A percentile compares a stretch with the other conserved stretches of the same genome.
These are phyloP conservation scores for Thalassiosira gravida DNA, from an alignment of 352 stramenopile genomes.

Conservation along the genomic window DNA sequence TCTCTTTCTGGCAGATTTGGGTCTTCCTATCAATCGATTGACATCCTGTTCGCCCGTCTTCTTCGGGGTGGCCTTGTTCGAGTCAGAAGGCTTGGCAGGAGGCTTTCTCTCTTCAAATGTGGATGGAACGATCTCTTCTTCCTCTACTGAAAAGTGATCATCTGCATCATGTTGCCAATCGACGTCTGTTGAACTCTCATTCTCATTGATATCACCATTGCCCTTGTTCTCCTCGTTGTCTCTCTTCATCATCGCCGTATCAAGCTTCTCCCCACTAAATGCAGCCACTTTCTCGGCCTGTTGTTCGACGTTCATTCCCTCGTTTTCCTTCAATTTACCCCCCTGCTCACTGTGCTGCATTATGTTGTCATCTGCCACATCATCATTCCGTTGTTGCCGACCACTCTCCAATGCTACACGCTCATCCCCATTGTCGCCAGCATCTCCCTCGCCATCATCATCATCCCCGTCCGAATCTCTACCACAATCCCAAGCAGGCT, in stretches of 20 bases:
- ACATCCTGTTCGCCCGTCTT: neutral
- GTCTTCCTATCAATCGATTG: neutral
- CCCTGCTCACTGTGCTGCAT: neutral
- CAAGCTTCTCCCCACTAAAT: neutral
- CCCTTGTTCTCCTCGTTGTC: neutral
- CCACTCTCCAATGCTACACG: neutral
- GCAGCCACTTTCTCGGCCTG: neutral
- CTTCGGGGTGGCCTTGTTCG: neutral
- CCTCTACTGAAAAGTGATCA: too few species aligned
- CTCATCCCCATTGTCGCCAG: neutral
- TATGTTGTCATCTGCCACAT: slow-evolving; percentile 19
- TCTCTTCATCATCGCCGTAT: neutral
- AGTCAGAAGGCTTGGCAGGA: neutral
- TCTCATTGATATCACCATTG: neutral
- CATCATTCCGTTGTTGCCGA: slow-evolving; percentile 11
- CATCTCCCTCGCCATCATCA: slow-evolving; percentile 5
- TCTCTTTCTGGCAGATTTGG: neutral
- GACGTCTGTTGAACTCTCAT: neutral
- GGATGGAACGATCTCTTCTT: neutral
- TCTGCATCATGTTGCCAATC: neutral
- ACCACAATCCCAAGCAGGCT: slow-evolving; percentile 2
- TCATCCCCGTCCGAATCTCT: slow-evolving; percentile 1
- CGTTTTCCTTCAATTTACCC: slow-evolving; percentile 3
- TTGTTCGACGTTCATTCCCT: slow-evolving; percentile 2
- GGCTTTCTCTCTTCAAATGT: slow-evolving; percentile 3